These are phyloP conservation scores for Populus simonii DNA, from an alignment of 345 rosid species.

Conservation along the genomic window DNA sequence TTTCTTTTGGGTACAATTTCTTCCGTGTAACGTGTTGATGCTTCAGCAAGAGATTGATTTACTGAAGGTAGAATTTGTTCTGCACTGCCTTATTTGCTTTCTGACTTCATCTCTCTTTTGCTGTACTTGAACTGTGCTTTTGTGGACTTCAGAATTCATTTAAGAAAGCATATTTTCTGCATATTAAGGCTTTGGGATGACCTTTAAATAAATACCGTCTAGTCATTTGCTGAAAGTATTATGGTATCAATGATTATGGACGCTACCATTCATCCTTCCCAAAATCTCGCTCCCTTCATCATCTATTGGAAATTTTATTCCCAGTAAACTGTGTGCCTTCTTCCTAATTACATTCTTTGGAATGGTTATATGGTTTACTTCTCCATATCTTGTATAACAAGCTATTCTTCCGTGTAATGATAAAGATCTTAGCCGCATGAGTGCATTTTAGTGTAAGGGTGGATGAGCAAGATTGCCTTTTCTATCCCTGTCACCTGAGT, in stretches of 20 bases:
- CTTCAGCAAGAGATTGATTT: slow-evolving; percentile 98
- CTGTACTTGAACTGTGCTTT: not conserved
- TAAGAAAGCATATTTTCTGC: not conserved
- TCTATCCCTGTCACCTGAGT: not conserved
- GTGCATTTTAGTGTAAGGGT: not conserved
- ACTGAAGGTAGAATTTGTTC: slow-evolving; percentile 60
- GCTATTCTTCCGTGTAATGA: not conserved
- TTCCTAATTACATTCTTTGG: no score
- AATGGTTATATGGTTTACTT: no score
- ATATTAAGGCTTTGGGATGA: not conserved
- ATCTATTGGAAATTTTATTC: not conserved
- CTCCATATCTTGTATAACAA: not conserved
- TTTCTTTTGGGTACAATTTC: slow-evolving; percentile 29
- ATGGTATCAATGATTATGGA: not conserved
- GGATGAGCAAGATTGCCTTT: not conserved
- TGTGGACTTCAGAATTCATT: not conserved
- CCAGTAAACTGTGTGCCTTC: not conserved
- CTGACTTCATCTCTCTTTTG: not conserved
- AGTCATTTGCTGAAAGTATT: not conserved
- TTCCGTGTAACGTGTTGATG: slow-evolving; percentile 27
- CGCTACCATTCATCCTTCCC: not conserved
- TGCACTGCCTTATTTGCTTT: not conserved
- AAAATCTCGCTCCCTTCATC: not conserved
- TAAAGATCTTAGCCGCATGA: not conserved
- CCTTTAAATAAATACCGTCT: not conserved